Conservation (phyloP, 2,329 filamentous ascomycete genomes). For the Capronia coronata region DNA sequence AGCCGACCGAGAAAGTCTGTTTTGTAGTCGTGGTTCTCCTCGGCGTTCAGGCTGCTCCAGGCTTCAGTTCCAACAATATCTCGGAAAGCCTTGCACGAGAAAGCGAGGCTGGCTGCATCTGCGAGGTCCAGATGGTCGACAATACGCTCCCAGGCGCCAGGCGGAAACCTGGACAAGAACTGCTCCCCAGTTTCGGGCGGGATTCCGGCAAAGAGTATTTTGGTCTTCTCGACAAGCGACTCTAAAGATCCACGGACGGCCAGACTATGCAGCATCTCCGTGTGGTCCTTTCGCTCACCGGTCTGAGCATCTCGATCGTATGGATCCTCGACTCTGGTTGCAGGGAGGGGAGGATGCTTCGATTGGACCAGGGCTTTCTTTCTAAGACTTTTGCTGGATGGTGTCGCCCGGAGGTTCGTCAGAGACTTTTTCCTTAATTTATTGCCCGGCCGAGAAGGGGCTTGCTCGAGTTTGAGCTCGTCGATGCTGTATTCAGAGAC, state of each 20-base stretch:
- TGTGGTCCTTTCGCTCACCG: conserved; percentile 28
- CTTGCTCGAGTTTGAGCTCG: conserved; percentile 5
- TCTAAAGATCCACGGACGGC: conserved; percentile 21
- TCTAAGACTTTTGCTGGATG: background rate
- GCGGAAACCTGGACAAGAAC: conserved; percentile 42
- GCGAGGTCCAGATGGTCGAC: conserved; percentile 38
- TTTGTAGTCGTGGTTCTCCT: conserved; percentile 43
- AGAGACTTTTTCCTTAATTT: conserved; percentile 14
- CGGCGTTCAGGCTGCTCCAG: conserved; percentile 32
- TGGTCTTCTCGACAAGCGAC: conserved; percentile 12
- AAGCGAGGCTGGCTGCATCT: conserved; percentile 46
- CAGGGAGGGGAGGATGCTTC: conserved; percentile 11
- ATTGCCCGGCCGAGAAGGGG: background rate
- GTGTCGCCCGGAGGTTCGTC: background rate
- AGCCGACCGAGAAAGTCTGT: conserved; percentile 48
- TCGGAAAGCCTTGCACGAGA: conserved; percentile 45
- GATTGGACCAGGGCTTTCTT: conserved; percentile 12
- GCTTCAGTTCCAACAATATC: conserved; percentile 38
- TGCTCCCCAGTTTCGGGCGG: conserved; percentile 11
- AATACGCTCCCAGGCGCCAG: conserved; percentile 43
- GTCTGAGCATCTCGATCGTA: conserved; percentile 27
- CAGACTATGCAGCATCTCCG: conserved; percentile 28
- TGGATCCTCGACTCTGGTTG: conserved; percentile 9
- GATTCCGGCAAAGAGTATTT: conserved; percentile 12
- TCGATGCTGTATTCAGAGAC: conserved; percentile 12